phyloP scores from a whole-genome alignment of 129 eudicot species.

The Escallonia rubra region DNA sequence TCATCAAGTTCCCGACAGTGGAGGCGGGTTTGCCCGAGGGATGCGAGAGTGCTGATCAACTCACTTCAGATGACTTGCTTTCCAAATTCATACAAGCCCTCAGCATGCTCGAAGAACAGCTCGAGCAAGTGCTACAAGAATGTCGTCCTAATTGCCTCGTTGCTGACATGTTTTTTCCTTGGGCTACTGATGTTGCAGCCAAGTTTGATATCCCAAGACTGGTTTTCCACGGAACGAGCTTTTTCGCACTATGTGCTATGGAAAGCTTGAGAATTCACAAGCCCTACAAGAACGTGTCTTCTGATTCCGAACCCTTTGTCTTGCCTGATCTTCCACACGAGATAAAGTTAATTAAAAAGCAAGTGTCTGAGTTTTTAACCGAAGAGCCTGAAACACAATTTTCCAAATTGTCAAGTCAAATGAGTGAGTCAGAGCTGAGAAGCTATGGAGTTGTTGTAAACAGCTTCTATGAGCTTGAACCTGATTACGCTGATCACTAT shows the following conservation, averaged over 20 bases:
- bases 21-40: constrained; percentile 37
- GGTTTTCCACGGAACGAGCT: constrained; percentile 54
- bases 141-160: constrained; percentile 35
- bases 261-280: constrained; percentile 15
- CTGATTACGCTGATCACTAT: constrained; percentile 42
- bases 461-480: constrained; percentile 65
- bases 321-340: constrained; percentile 59
- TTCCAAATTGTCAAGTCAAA: constrained; percentile 4
- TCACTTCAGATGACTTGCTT: constrained; percentile 2
- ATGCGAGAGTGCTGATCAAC: constrained; percentile 33
- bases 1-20: constrained; percentile 18
- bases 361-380: constrained; percentile 12
- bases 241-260: constrained; percentile 31
- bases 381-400: constrained; percentile 9
- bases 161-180: constrained; percentile 45
- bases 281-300: constrained; percentile 29
- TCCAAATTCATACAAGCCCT: constrained; percentile 21
- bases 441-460: constrained; percentile 57
- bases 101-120: constrained; percentile 37
- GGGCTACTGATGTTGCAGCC: constrained; percentile 56
- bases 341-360: constrained; percentile 28
- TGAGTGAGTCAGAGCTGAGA: constrained; percentile 25
- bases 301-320: constrained; percentile 42
- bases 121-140: constrained; percentile 42
- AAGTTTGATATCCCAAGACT: constrained; percentile 55